These are phyloP conservation scores for Scheffersomyces lignicola DNA, from an alignment of 1,139 yeast species.

Conservation along the genomic window DNA sequence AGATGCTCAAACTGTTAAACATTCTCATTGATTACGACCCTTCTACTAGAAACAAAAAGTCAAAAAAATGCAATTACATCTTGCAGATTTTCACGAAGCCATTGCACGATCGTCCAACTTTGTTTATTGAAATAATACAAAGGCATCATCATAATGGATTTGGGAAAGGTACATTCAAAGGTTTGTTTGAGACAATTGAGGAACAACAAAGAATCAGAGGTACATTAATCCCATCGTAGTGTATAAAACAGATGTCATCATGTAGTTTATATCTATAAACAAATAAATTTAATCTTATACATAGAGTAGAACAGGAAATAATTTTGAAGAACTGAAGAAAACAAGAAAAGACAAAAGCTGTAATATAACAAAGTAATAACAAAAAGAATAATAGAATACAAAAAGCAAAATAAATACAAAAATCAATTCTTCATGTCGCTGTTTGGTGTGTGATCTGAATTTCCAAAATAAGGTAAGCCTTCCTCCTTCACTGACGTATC, in stretches of 20 bases:
- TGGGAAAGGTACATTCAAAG: conserved; percentile 85
- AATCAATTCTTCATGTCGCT: background rate
- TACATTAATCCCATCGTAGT: conserved; percentile 35
- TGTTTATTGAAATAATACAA: conserved; percentile 79
- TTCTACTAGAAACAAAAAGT: conserved; percentile 25
- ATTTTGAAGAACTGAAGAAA: background rate
- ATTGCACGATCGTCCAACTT: conserved; percentile 73
- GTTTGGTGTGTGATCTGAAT: conserved; percentile 1
- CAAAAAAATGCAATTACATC: conserved; percentile 55
- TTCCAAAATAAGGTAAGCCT: background rate
- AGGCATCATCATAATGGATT: conserved; percentile 79
- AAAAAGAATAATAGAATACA: background rate
- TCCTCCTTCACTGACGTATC: conserved; percentile 1
- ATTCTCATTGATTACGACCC: conserved; percentile 77
- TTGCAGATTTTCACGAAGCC: conserved; percentile 81
- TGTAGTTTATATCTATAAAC: background rate
- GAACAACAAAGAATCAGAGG: conserved; percentile 56
- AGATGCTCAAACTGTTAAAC: conserved; percentile 43
- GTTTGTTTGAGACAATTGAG: conserved; percentile 77
- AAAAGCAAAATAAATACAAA: background rate
- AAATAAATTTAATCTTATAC: background rate
- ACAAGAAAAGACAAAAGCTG: background rate
- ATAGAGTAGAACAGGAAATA: background rate
- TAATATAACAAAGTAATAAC: background rate
- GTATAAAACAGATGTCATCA: too few relatives aligned